Conservation (phyloP, 805 yeast species). For the Candida dajiaensis region DNA sequence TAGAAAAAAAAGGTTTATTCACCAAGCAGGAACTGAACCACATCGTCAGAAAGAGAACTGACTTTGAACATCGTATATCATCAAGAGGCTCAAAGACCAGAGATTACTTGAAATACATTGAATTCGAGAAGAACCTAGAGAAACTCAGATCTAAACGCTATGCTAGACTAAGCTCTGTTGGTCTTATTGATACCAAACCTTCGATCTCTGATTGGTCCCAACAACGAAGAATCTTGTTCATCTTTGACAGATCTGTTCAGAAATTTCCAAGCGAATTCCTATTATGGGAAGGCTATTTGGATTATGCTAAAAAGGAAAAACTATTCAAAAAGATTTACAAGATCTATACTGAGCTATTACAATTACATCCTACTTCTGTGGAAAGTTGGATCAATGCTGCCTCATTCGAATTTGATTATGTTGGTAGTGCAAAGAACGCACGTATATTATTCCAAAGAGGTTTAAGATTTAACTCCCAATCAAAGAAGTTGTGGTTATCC, state of each 20-base stretch:
- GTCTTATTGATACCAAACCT: constrained; percentile 51
- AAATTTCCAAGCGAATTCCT: constrained; percentile 72
- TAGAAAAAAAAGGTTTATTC: constrained; percentile 74
- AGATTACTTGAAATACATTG: constrained; percentile 75
- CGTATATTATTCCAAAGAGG: constrained; percentile 81
- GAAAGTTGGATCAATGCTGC: constrained; percentile 95
- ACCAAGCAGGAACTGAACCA: constrained; percentile 73
- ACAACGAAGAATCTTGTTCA: constrained; percentile 69
- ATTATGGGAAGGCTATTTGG: constrained; percentile 75
- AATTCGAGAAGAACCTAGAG: constrained; percentile 76
- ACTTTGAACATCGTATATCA: constrained; percentile 84
- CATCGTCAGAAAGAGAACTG: constrained; percentile 91
- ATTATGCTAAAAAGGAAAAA: constrained; percentile 59
- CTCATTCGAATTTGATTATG: constrained; percentile 83
- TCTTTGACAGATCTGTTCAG: constrained; percentile 76
- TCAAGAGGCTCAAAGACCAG: constrained; percentile 76
- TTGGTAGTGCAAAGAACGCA: constrained; percentile 85
- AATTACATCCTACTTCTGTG: constrained; percentile 85
- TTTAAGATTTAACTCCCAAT: constrained; percentile 75
- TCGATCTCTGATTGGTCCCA: constrained; percentile 86
- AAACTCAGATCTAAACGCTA: constrained; percentile 68
- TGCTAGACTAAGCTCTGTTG: constrained; percentile 49
- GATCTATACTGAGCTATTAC: constrained; percentile 71
- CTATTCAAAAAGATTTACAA: constrained; percentile 69
- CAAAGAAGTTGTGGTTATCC: constrained; percentile 69